phyloP scores from a whole-genome alignment of 352 stramenopile genomes.

The Blastocystis sp. region DNA sequence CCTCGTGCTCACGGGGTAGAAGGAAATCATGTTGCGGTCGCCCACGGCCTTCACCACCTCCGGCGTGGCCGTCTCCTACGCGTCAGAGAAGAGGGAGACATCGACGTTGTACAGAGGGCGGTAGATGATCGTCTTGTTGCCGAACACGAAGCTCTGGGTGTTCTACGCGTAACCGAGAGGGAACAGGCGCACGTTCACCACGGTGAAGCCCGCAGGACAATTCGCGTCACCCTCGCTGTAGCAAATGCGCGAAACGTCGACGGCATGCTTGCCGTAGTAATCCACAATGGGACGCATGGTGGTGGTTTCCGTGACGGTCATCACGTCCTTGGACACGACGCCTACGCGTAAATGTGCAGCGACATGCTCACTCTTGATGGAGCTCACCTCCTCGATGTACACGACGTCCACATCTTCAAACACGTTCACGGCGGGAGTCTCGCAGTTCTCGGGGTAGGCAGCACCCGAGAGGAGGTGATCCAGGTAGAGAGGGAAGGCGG shows the following conservation, averaged over 20 bases:
- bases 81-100: neutral
- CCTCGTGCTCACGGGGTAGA: neutral
- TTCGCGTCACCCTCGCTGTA: constrained; percentile 23
- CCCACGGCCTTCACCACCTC: neutral
- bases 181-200: neutral
- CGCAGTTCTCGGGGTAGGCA: constrained; percentile 9
- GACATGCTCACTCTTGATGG: neutral
- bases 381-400: constrained; percentile 45
- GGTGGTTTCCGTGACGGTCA: neutral
- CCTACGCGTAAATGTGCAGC: constrained; percentile 6
- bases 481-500: constrained; percentile 37
- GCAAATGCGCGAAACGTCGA: constrained; percentile 5
- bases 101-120: constrained; percentile 22
- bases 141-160: neutral
- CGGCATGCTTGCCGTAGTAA: neutral
- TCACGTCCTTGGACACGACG: neutral
- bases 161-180: constrained; percentile 8
- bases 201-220: constrained; percentile 6
- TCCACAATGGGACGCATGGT: neutral
- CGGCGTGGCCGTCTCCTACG: neutral
- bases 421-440: constrained; percentile 42
- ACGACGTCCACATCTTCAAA: constrained; percentile 32
- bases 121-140: constrained; percentile 38
- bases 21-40: neutral
- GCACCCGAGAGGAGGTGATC: neutral